Conservation (phyloP, 345 rosid species). For the Anastatica hierochuntica region DNA sequence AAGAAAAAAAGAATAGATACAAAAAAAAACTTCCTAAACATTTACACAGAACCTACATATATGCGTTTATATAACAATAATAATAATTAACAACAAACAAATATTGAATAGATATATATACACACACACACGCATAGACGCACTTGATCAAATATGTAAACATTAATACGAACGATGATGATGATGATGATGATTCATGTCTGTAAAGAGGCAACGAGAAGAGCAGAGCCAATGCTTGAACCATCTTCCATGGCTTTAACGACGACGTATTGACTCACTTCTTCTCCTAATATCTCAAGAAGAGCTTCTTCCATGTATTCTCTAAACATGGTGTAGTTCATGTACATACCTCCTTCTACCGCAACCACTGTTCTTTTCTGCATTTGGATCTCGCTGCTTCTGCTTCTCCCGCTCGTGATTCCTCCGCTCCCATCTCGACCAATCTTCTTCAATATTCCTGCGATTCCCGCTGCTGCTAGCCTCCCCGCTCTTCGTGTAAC, state of each 20-base stretch:
- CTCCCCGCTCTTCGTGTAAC: slow-evolving; percentile 86
- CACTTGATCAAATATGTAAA: no score
- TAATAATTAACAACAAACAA: no score
- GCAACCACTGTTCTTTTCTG: slow-evolving; percentile 83
- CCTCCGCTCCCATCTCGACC: slow-evolving; percentile 84
- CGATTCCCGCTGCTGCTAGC: slow-evolving; percentile 82
- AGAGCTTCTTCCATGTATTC: slow-evolving; percentile 85
- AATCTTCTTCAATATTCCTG: slow-evolving; percentile 78
- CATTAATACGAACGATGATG: no score
- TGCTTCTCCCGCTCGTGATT: slow-evolving; percentile 22
- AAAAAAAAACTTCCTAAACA: no score
- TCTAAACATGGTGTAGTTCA: slow-evolving; percentile 51
- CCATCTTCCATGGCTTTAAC: slow-evolving; percentile 70
- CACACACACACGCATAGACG: no score
- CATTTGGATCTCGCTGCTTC: slow-evolving; percentile 41
- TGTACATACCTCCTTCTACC: slow-evolving; percentile 68
- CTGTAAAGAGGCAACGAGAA: no score
- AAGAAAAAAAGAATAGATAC: no score
- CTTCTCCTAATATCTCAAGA: slow-evolving; percentile 63
- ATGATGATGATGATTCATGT: no score
- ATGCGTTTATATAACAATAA: no score
- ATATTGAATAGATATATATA: no score
- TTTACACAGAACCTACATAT: no score
- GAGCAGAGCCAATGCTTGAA: slow-evolving; percentile 86
- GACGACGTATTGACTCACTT: slow-evolving; percentile 43